Base-by-base conservation (phyloP, 2,329 filamentous ascomycete genomes). In the Dactylellina cionopaga region DNA sequence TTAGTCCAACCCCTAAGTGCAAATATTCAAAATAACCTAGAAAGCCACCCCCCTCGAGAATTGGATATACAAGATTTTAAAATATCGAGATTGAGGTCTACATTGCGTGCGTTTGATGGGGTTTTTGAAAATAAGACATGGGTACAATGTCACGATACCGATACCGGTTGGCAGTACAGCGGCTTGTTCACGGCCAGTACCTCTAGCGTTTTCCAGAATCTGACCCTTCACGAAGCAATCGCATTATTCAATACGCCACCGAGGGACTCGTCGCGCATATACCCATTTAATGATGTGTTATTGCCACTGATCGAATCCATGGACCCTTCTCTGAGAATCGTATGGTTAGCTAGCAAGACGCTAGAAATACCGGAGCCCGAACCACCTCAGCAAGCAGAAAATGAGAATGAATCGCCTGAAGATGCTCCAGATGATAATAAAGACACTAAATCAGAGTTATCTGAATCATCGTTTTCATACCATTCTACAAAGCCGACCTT, bases 11-110 rank as follows among this genome's bases (percentile, higher is more conserved):
- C 51, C 13, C 10, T 2, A 15, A 27, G 10, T 22, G 17, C 5
- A 1, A 15, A 24, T 15, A 33, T 22, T 0, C n/a, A 31, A 29
- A 27, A 10, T 15, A 22, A 29, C 4, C 27, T 15, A 2, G 49
- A 54, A 37, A 47, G 11, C 10, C 33, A 29, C 7, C 47, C 47
- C 9, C 24, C 25, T 3, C 37, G 60, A 39, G 47, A 49, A 51
- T 29, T 41, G 6, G 41, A 66, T 17, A 25, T 58, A 7, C 5
- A 43, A 25, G 33, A 25, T 29, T 37, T 64, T 13, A 64, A 55
- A 29, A n/a, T 22, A 1, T 25, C 47, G 13, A 64, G 47, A 39
- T 5, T 64, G 1, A 25, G 1, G 13, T 44, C 5, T 25, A 22
- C 13, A 4, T 2, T 19, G 17, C 59, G 5, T 27, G 39, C n/a